Base-by-base conservation (phyloP, 768 basidiomycete genomes). In the Lyophyllum atratum region DNA sequence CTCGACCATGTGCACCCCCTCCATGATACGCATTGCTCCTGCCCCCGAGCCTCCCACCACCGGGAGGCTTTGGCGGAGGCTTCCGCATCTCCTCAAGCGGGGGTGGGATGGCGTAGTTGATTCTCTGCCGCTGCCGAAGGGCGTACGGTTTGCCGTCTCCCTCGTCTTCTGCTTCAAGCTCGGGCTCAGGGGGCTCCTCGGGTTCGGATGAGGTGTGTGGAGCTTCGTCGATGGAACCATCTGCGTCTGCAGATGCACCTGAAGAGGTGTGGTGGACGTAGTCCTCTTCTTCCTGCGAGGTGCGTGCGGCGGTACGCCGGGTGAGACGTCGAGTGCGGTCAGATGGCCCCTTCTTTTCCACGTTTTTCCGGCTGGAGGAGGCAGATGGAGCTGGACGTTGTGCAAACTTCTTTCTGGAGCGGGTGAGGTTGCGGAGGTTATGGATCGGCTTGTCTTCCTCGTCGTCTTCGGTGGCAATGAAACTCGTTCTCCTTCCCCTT, bases 91-190 rank as follows among this genome's bases (percentile, higher is more conserved):
- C 90, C 49, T 93, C 92, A 15, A 93, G 74, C 0, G 91, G 88
- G 0, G 92, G 91, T 1, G 89, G 90, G 21, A 92, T 89, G 12
- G 87, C 86, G 55, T 93, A 93, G 66, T 93, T 92, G 63, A 93
- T 85, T 58, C 81, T 80, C 44, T 76, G 75, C 49, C 91, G 76
- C 64, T 85, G 83, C 19, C 92, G 77, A 34, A 93, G 75, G 0
- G 84, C 66, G 63, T 93, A 93, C 15, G 84, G 83, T 44, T 76
- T 80, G 9, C 82, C 83, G 54, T 85, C 83, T 22, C 67, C 77
- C 40, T 83, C 82, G 7, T 77, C 80, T 28, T 78, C 80, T 11
- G 69, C 74, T 25, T 77, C 80, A 0, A 77, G 80, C 3, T 79
- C 80, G 0, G 74, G 79, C 17, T 78, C 73, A 0, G 73, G 75